A percentile compares a stretch with the other conserved stretches of the same genome.
These are phyloP conservation scores for Blastomyces gilchristii DNA, from an alignment of 2,329 filamentous ascomycete genomes.

Conservation along the genomic window DNA sequence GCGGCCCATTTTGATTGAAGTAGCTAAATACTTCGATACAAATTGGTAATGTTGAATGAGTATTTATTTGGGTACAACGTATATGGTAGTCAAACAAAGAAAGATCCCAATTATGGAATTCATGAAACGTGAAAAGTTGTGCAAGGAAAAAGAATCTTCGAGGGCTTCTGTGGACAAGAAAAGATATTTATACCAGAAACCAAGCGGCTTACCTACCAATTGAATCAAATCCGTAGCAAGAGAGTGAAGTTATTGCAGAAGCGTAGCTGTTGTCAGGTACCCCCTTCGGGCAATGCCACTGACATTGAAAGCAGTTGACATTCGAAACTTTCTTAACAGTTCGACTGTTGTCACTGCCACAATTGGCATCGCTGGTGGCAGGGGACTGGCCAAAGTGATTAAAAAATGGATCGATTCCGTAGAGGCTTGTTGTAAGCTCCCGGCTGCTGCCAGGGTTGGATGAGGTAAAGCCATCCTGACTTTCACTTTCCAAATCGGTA, in stretches of 20 bases:
- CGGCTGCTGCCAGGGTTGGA: not conserved
- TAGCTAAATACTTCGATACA: not conserved
- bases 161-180: not conserved
- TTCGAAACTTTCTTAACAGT: not conserved
- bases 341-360: not conserved
- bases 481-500: slow-evolving; percentile 3
- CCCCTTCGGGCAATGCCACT: not conserved
- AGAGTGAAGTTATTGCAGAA: not conserved
- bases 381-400: not conserved
- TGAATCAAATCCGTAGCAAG: not conserved
- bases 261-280: not conserved
- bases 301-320: not conserved
- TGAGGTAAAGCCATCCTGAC: not conserved
- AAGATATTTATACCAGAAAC: not conserved
- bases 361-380: no score
- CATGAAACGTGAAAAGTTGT: not conserved
- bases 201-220: not conserved
- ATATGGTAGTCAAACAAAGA: not conserved
- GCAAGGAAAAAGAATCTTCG: not conserved
- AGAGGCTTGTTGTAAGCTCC: not conserved
- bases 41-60: not conserved
- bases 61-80: not conserved
- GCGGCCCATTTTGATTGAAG: not conserved
- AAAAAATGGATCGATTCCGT: not conserved
- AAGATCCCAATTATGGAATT: not conserved